Evolutionary conservation across 768 basidiomycete genomes (phyloP).

Genomic region (Xerocomellus intermedius): DNA sequence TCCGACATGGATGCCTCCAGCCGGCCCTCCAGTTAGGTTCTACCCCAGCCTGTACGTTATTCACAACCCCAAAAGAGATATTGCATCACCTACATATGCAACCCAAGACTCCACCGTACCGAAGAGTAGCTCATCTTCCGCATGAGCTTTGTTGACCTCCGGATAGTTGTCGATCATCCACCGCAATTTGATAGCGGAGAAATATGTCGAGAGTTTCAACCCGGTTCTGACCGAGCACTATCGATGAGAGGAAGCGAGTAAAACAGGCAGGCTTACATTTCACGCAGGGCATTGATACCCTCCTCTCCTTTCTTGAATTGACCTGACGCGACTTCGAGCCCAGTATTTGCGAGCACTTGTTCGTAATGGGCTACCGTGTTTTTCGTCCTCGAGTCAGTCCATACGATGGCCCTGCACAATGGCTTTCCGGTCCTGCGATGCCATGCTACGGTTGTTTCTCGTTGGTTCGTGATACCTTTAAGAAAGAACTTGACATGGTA

Average conservation of each 20-base stretch:
- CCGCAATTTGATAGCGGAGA: conserved; percentile 92
- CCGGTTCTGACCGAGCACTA: conserved; percentile 60
- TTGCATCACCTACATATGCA: conserved; percentile 59
- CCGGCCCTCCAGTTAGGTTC: conserved; percentile 81
- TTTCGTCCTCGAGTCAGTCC: conserved; percentile 94
- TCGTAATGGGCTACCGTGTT: conserved; percentile 79
- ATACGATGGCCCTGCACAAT: conserved; percentile 87
- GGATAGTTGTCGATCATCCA: conserved; percentile 94
- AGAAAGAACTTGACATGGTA: conserved; percentile 3
- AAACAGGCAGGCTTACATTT: conserved; percentile 51
- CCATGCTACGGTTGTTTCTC: conserved; percentile 96
- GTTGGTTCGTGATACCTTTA: conserved; percentile 91
- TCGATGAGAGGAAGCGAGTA: neutral
- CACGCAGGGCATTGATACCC: conserved; percentile 59
- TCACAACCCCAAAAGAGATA: conserved; percentile 11
- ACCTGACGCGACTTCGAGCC: conserved; percentile 69
- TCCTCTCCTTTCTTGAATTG: conserved; percentile 70
- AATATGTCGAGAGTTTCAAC: conserved; percentile 95
- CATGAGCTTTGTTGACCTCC: conserved; percentile 75
- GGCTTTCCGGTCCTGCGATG: conserved; percentile 87
- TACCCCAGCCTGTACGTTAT: conserved; percentile 28
- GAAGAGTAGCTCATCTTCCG: conserved; percentile 77
- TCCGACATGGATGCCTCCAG: conserved; percentile 73
- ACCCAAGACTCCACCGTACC: conserved; percentile 99
- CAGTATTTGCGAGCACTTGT: conserved; percentile 64